A percentile compares a stretch with the other conserved stretches of the same genome.
These are phyloP conservation scores for Parasarocladium wereldwijsianum DNA, from an alignment of 2,329 filamentous ascomycete genomes.

Conservation along the genomic window DNA sequence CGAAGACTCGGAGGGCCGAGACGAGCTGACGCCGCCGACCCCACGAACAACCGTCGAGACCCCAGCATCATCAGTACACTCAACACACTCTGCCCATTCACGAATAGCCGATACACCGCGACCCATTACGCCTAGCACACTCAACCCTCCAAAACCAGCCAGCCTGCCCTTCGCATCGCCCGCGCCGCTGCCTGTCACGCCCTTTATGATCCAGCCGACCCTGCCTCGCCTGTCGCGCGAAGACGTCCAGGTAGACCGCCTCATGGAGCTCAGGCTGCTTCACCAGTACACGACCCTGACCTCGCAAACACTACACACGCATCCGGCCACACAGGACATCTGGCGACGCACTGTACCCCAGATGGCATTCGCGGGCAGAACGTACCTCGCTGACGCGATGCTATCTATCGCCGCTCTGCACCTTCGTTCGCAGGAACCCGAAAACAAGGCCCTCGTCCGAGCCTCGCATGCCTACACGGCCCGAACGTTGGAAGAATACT, in stretches of 20 bases:
- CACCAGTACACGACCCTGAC: conserved; percentile 50
- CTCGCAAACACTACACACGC: conserved; percentile 42
- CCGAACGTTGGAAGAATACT: conserved; percentile 46
- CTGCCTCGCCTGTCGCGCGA: conserved; percentile 12
- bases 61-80: too few species aligned
- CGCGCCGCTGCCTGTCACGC: conserved; percentile 16
- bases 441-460: conserved; percentile 44
- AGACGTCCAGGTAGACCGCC: conserved; percentile 25
- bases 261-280: conserved; percentile 47
- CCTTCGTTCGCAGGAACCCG: conserved; percentile 37
- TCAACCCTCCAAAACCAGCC: conserved; percentile 1
- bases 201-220: conserved; percentile 17
- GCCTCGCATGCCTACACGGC: conserved; percentile 53
- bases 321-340: conserved; percentile 35
- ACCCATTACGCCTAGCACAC: conserved; percentile 1
- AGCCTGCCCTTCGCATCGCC: conserved; percentile 5
- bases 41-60: too few species aligned
- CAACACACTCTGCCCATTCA: too few species aligned
- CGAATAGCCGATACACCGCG: conserved; percentile 1
- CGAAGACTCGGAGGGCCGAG: conserved; percentile 33
- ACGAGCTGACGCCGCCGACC: conserved; percentile 24
- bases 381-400: conserved; percentile 47
- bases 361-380: conserved; percentile 43
- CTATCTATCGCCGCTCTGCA: conserved; percentile 51
- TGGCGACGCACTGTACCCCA: conserved; percentile 47